Evolutionary conservation across 306 rosid genomes (phyloP), one percentile per base, ranked within the genome.

Genomic region (Malus orientalis): DNA sequence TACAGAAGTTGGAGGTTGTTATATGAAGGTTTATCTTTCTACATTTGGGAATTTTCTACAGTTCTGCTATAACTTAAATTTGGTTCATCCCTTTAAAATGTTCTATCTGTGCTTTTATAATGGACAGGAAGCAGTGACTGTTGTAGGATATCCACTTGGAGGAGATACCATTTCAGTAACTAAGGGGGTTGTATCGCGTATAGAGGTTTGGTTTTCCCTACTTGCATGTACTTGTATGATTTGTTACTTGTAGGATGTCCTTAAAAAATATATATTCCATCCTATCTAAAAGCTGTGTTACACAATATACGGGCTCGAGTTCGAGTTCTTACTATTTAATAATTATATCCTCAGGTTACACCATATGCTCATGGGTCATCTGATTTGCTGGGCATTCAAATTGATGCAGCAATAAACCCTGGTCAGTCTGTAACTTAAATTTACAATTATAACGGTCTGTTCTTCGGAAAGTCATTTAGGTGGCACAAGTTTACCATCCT

Each of bases 111-210:
- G 32, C 75, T 36, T 73, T 49, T 76, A 76, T 63, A 81, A 54
- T 79, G 83, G 32, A 88, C 88, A 95, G 99, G 99, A 95, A 79
- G 88, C 99, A 79, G 99, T 95, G 73, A 96, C 98, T 58, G 99
- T 96, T 80, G 99, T 96, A 57, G 99, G 99, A 79, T 96, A 96
- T 79, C 98, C 98, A 76, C 91, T 96, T 70, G 99, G 99, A 82
- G 99, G 99, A 78, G 99, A 96, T 84, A 96, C 99, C 69, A 95
- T 95, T 81, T 95, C 98, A 67, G 99, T 95, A 76, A 95, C 99
- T 16, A 91, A 93, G 86, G 99, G 99, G 71, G 99, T 95, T 78
- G 99, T 95, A 74, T 95, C 99, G 15, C 99, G 98, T 76, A 88
- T 95, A 76, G 99, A 95, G 99, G 99, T 95, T 74, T 82, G 83